Evolutionary conservation across 805 yeast species (phyloP), one percentile per base, ranked within the genome.

Genomic region (Torulaspora gathmanii): DNA sequence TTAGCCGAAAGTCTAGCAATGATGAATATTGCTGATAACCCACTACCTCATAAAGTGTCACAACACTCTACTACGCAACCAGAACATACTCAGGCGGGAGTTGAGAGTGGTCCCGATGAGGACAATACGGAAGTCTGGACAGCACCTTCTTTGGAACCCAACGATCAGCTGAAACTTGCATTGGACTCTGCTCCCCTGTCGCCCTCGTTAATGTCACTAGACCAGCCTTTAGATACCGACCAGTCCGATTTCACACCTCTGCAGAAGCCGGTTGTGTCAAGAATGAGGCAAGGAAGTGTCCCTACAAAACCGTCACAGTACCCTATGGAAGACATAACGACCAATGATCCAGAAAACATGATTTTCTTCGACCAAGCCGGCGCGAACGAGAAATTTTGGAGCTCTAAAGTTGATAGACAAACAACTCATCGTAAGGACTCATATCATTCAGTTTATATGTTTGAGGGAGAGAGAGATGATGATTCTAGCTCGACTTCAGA

Each of bases 371-470:
- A 34, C 19, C 40, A 29, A 20, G 8, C 25, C 5, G 34, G 30
- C 5, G 29, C 33, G 10, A 36, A 39, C 2, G 23, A 29, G 20
- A 36, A 38, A 13, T 36, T 42, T 15, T 48, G 51, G 51, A 45
- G 42, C 26, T 30, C 50, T 7, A 40, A 45, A 27, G 45, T 47
- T 6, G 49, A 49, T 26, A 54, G 58, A 22, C 44, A 49, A 5
- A 39, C 46, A 6, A 57, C 60, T 4, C 67, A 63, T 38, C 58
- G 73, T 42, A 69, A 69, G 44, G 70, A 65, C 40, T 70, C 73
- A 1, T 66, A 67, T 42, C 70, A 68, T 44, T 69, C 73, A 1
- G 69, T 70, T 4, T 68, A 69, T 48, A 70, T 68, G 54, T 55
- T 54, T 41, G 66, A 60, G 12, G 56, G 56, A 5, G 69, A 58